These are phyloP conservation scores for Lagenaria siceraria DNA, from an alignment of 306 rosid species.

Conservation along the genomic window DNA sequence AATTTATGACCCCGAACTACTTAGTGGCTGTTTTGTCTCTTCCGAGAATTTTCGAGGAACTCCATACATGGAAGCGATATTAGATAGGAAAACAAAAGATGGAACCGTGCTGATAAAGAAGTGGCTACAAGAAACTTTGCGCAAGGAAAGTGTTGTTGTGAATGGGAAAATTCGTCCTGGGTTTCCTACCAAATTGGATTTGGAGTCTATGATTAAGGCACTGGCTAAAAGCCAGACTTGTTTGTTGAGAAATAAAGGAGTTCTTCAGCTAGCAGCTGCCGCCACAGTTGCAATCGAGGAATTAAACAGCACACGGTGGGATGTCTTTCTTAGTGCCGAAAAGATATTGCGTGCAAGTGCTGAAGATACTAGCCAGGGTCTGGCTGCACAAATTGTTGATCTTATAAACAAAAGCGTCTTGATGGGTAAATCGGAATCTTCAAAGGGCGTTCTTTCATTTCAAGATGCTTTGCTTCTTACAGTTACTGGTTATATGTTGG, in stretches of 20 bases:
- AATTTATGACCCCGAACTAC: constrained; percentile 28
- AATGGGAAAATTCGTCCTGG: constrained; percentile 66
- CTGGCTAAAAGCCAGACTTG: constrained; percentile 58
- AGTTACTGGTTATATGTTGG: constrained; percentile 72
- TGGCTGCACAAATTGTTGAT: constrained; percentile 83
- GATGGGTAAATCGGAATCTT: constrained; percentile 35
- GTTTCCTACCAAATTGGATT: constrained; percentile 40
- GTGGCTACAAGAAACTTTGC: constrained; percentile 86
- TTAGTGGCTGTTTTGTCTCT: constrained; percentile 57
- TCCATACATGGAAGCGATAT: constrained; percentile 70
- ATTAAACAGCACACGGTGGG: constrained; percentile 62
- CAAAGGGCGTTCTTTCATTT: constrained; percentile 55
- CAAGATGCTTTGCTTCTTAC: constrained; percentile 72
- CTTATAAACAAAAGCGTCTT: constrained; percentile 68
- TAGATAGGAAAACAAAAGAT: constrained; percentile 79
- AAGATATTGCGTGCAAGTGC: constrained; percentile 53
- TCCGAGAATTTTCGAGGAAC: constrained; percentile 67
- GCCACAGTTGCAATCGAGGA: constrained; percentile 56
- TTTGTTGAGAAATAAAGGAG: constrained; percentile 70
- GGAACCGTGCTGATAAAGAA: constrained; percentile 67
- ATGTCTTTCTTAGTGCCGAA: constrained; percentile 73
- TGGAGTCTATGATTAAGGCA: constrained; percentile 68
- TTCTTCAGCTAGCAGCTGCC: constrained; percentile 80
- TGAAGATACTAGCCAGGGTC: constrained; percentile 84
- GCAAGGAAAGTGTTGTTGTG: constrained; percentile 37